phyloP scores from a whole-genome alignment of 1,139 yeast species.

The Scheffersomyces insectosa region DNA sequence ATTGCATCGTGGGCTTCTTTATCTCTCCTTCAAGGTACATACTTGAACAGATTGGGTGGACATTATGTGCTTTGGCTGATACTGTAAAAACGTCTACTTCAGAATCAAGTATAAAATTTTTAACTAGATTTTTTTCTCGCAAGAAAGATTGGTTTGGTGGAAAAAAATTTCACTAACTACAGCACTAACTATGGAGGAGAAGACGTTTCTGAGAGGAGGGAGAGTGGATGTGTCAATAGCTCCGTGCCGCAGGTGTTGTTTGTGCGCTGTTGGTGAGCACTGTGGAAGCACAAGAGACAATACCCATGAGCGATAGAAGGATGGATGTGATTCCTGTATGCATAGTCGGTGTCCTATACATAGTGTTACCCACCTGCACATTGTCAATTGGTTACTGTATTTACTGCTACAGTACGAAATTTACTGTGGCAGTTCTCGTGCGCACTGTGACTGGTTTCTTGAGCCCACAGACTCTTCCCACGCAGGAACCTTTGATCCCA shows the following conservation, averaged over 20 bases:
- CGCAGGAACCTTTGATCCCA: too few species aligned
- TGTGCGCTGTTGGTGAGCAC: neutral
- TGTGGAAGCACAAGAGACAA: too few species aligned
- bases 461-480: too few species aligned
- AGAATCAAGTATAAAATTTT: conserved; percentile 7
- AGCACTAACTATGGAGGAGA: too few species aligned
- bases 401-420: neutral
- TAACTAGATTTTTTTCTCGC: conserved; percentile 1
- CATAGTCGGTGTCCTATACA: too few species aligned
- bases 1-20: too few species aligned
- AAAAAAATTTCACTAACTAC: conserved; percentile 1
- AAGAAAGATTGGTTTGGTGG: too few species aligned
- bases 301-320: too few species aligned
- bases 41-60: conserved; percentile 74
- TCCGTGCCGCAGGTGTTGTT: neutral
- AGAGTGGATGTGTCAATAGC: neutral
- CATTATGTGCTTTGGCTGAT: conserved; percentile 25
- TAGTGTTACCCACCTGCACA: neutral
- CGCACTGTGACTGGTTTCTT: neutral
- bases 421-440: neutral
- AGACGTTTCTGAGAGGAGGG: neutral
- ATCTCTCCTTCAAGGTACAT: conserved; percentile 31
- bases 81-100: conserved; percentile 1
- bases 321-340: too few species aligned
- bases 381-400: neutral